phyloP scores from a whole-genome alignment of 306 rosid species.

The Medicago ruthenica region DNA sequence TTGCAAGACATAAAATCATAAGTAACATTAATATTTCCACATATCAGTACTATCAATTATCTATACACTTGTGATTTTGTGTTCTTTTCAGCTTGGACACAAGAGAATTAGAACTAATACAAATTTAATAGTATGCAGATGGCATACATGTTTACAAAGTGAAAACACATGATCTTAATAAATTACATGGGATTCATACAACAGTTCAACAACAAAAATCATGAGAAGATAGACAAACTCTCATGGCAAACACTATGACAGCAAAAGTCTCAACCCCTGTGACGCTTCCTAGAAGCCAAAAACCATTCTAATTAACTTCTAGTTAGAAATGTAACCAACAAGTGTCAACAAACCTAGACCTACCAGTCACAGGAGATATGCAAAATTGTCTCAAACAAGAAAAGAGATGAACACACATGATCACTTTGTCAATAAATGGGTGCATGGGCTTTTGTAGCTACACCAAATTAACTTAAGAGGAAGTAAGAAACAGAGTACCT shows the following conservation, averaged over 20 bases:
- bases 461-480: background rate
- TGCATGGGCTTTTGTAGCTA: background rate
- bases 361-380: background rate
- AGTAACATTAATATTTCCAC: slow-evolving; percentile 10
- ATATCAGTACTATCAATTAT: slow-evolving; percentile 4
- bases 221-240: background rate
- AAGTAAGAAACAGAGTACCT: slow-evolving; percentile 52
- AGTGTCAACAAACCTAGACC: slow-evolving; percentile 2
- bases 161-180: slow-evolving; percentile 13
- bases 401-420: slow-evolving; percentile 4
- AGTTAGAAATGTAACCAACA: background rate
- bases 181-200: background rate
- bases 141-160: slow-evolving; percentile 23
- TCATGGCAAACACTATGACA: slow-evolving; percentile 9
- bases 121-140: background rate
- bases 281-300: slow-evolving; percentile 16
- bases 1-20: slow-evolving; percentile 17
- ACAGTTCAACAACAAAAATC: background rate
- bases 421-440: slow-evolving; percentile 6
- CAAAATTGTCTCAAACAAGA: slow-evolving; percentile 15
- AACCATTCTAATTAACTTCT: slow-evolving; percentile 13
- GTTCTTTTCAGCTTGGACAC: background rate
- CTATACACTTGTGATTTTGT: background rate
- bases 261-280: background rate
- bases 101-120: slow-evolving; percentile 7